Evolutionary conservation across 805 yeast species (phyloP).

Genomic region (Debaryomyces maramus): DNA sequence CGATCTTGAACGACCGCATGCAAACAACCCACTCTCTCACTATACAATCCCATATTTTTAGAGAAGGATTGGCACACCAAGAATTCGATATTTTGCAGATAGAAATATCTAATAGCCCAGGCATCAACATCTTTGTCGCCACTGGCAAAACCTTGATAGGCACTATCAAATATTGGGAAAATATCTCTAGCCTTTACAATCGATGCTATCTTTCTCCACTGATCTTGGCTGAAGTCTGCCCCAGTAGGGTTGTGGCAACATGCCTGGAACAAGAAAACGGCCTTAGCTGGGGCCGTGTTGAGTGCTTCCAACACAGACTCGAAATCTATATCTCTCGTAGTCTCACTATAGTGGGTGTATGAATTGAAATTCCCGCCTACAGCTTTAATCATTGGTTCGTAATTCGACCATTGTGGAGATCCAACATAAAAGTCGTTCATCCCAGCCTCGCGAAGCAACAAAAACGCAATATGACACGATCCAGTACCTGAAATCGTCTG

Average conservation of each 20-base stretch:
- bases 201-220: slow-evolving; percentile 34
- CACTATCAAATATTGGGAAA: slow-evolving; percentile 38
- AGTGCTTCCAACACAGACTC: slow-evolving; percentile 24
- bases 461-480: slow-evolving; percentile 38
- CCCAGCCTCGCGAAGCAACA: slow-evolving; percentile 26
- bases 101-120: slow-evolving; percentile 38
- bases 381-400: slow-evolving; percentile 34
- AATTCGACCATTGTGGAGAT: slow-evolving; percentile 42
- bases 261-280: slow-evolving; percentile 40
- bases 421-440: slow-evolving; percentile 33
- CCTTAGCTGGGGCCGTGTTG: slow-evolving; percentile 27
- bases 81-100: slow-evolving; percentile 42
- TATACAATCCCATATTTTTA: slow-evolving; percentile 43
- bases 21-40: slow-evolving; percentile 40
- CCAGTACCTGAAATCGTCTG: slow-evolving; percentile 47
- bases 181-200: slow-evolving; percentile 24
- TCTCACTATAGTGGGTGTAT: slow-evolving; percentile 33
- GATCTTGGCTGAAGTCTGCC: slow-evolving; percentile 35
- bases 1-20: slow-evolving; percentile 29
- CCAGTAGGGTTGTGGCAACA: slow-evolving; percentile 50
- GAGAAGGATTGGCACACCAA: slow-evolving; percentile 40
- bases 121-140: slow-evolving; percentile 63
- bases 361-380: slow-evolving; percentile 26
- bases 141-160: slow-evolving; percentile 43
- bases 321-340: slow-evolving; percentile 30